phyloP scores from a whole-genome alignment of 2,329 filamentous ascomycete species.

The Botryotinia globosa region DNA sequence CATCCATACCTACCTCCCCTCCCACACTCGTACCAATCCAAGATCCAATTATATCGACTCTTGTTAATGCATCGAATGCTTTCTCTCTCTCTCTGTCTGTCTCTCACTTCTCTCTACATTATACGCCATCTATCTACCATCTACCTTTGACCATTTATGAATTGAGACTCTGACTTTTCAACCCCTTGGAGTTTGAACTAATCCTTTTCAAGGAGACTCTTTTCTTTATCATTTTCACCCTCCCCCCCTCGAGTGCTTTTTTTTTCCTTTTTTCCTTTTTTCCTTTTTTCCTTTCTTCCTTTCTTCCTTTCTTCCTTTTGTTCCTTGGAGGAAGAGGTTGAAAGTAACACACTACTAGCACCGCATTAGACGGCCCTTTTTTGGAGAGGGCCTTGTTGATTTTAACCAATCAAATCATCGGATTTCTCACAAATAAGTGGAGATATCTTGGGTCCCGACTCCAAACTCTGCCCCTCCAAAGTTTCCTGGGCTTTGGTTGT shows the following conservation, averaged over 20 bases:
- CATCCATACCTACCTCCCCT: not conserved
- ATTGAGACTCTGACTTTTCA: slow-evolving; percentile 1
- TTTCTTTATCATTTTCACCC: not conserved
- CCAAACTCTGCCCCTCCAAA: slow-evolving; percentile 14
- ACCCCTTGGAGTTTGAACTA: not conserved
- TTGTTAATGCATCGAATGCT: not conserved
- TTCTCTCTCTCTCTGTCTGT: not conserved
- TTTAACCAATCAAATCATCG: not conserved
- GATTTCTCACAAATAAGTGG: not conserved
- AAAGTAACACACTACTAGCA: slow-evolving; percentile 3
- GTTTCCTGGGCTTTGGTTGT: not conserved
- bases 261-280: not conserved
- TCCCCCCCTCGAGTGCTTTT: not conserved
- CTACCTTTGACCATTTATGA: slow-evolving; percentile 5
- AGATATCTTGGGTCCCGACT: not conserved
- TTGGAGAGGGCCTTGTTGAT: not conserved
- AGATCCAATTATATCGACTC: not conserved
- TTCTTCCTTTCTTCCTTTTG: slow-evolving; percentile 1
- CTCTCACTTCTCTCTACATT: not conserved
- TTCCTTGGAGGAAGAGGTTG: slow-evolving; percentile 10
- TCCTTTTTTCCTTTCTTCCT: not conserved
- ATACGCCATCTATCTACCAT: not conserved
- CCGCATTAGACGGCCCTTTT: slow-evolving; percentile 22
- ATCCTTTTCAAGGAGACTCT: not conserved
- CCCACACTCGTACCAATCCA: not conserved